These are phyloP conservation scores for Penicillium fuscoglaucum DNA, from an alignment of 2,329 filamentous ascomycete genomes.

Conservation along the genomic window DNA sequence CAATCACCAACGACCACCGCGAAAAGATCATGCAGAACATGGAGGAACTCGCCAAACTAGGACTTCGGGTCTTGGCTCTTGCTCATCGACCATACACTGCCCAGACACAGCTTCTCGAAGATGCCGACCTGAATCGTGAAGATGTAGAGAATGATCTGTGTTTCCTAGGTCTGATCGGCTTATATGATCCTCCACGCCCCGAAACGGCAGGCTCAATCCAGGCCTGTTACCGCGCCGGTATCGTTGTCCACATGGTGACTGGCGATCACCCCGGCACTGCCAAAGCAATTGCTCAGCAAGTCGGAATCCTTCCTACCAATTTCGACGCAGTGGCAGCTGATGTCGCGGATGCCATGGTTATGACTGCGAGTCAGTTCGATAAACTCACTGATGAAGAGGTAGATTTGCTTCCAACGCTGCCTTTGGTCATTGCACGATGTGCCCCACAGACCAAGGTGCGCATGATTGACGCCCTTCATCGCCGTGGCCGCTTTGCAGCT, in stretches of 20 bases:
- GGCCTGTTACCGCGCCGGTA: constrained; percentile 47
- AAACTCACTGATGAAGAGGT: constrained; percentile 70
- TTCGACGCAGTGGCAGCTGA: constrained; percentile 55
- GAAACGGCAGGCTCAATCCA: constrained; percentile 51
- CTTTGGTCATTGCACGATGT: constrained; percentile 53
- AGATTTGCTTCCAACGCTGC: constrained; percentile 55
- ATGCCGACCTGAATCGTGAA: no score
- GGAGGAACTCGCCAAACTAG: no score
- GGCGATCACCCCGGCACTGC: constrained; percentile 77
- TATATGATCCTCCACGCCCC: constrained; percentile 62
- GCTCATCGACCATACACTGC: no score
- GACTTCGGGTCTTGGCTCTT: no score
- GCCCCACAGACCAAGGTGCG: constrained; percentile 66
- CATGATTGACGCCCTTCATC: constrained; percentile 66
- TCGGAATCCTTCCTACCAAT: constrained; percentile 69
- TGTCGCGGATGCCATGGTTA: constrained; percentile 63
- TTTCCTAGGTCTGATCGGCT: no score
- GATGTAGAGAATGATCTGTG: no score
- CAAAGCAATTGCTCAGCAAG: constrained; percentile 71
- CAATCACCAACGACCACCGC: no score
- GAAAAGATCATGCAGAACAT: no score
- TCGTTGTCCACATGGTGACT: constrained; percentile 77
- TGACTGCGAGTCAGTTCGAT: constrained; percentile 75
- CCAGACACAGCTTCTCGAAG: no score
- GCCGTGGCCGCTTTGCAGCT: constrained; percentile 66